phyloP scores from a whole-genome alignment of 2,329 filamentous ascomycete genomes.

The Didymella glomerata region DNA sequence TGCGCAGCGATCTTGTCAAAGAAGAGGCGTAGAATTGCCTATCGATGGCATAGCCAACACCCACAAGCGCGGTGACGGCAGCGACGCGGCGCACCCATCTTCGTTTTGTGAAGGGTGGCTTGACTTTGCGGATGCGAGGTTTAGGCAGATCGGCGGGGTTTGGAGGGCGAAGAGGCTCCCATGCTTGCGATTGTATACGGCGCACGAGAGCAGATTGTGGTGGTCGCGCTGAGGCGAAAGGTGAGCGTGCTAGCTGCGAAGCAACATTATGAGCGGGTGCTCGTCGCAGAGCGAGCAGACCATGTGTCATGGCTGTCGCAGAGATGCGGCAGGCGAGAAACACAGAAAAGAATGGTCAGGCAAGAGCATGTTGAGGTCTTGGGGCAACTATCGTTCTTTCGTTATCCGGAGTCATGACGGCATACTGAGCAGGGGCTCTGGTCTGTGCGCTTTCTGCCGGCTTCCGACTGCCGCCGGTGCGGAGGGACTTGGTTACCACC shows the following conservation, averaged over 20 bases:
- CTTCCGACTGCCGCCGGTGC: conserved; percentile 21
- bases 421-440: conserved; percentile 25
- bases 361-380: conserved; percentile 12
- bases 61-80: conserved; percentile 67
- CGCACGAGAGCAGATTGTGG: conserved; percentile 32
- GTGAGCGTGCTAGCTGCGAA: conserved; percentile 33
- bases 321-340: neutral
- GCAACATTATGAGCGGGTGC: conserved; percentile 33
- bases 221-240: conserved; percentile 22
- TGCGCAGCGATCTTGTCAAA: conserved; percentile 78
- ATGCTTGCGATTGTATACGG: conserved; percentile 48
- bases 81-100: conserved; percentile 81
- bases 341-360: neutral
- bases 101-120: conserved; percentile 72
- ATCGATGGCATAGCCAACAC: conserved; percentile 73
- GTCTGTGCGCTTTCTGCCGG: conserved; percentile 10
- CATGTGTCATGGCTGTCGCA: conserved; percentile 51
- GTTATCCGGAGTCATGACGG: conserved; percentile 37
- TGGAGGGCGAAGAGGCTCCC: conserved; percentile 67
- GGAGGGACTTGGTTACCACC: neutral
- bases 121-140: conserved; percentile 62
- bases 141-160: conserved; percentile 78
- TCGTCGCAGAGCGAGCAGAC: conserved; percentile 47
- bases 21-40: conserved; percentile 79
- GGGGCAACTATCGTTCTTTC: conserved; percentile 9